Conservation (phyloP, 257 asterid species). For the Scutellaria galericulata region DNA sequence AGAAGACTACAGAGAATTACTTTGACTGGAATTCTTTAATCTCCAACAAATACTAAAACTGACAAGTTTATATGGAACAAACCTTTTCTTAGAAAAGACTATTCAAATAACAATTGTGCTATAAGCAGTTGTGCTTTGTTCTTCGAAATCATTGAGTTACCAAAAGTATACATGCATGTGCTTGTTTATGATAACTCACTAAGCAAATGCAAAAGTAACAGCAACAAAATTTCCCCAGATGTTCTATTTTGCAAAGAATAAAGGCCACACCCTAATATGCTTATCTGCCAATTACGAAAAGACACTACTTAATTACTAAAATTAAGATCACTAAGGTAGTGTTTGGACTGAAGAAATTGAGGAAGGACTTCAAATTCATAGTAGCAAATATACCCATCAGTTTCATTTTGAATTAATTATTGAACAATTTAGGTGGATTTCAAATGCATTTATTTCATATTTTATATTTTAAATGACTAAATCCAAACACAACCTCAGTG, state of each 20-base stretch:
- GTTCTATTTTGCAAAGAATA: not conserved
- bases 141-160: not conserved
- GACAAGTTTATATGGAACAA: not conserved
- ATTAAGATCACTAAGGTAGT: too few species aligned
- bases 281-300: conserved; percentile 18
- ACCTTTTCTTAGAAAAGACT: not conserved
- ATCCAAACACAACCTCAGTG: not conserved
- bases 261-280: conserved; percentile 2
- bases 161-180: not conserved
- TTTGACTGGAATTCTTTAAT: not conserved
- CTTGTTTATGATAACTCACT: not conserved
- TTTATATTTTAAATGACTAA: not conserved
- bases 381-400: too few species aligned
- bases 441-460: too few species aligned
- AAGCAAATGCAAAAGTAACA: not conserved
- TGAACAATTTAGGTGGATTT: too few species aligned
- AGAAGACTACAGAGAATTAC: not conserved
- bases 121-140: not conserved
- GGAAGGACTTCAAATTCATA: too few species aligned
- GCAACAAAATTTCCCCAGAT: not conserved
- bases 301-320: not conserved
- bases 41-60: not conserved
- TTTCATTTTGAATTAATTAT: too few species aligned
- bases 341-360: too few species aligned
- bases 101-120: conserved; percentile 1